Base-by-base conservation (phyloP, 1,284 basidiomycete genomes). In the Ustilago trichophora region DNA sequence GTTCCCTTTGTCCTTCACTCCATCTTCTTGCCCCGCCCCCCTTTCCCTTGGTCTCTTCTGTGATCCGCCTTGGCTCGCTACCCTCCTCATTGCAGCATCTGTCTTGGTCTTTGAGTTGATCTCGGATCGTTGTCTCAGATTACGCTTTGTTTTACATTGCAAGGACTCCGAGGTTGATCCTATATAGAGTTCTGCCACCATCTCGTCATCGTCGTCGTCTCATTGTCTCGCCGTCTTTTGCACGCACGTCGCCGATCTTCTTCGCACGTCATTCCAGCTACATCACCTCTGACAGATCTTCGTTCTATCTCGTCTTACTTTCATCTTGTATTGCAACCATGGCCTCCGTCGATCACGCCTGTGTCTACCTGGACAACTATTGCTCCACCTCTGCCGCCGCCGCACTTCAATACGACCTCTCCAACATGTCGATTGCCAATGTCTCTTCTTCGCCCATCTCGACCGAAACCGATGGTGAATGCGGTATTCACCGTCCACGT, bases 371-470 rank as follows among this genome's bases (percentile, higher is more conserved):
- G 24, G 38, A 48, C 35, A 31, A 56, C 44, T 37, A 32, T 34
- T 43, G 35, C 45, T 52, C 53, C 21, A 24, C 51, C 12, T 56
- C 53, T 3, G 36, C 44, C 12, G 31, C 15, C 8, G 24, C 53
- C 24, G 40, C 40, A 10, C 53, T 64, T 7, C 60, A 46, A 43
- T 33, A 48, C 33, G 48, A 45, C 26, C 29, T 64, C 40, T 52
- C 60, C 31, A 52, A 64, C 41, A 57, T 64, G 60, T 46, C 60
- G 29, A 56, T 64, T 16, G 53, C 49, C 29, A 42, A 63, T 37
- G 21, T 36, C 19, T 26, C 59, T 25, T 42, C 59, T 12, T 36
- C 58, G 6, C 38, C 51, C 2, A 18, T n/a, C 15, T 33, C 58
- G 15, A 22, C 42, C 7, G 27, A 54, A 33, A 15, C 18, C 32